Base-by-base conservation (phyloP, 1,284 basidiomycete species). In the Trametes versicolor region DNA sequence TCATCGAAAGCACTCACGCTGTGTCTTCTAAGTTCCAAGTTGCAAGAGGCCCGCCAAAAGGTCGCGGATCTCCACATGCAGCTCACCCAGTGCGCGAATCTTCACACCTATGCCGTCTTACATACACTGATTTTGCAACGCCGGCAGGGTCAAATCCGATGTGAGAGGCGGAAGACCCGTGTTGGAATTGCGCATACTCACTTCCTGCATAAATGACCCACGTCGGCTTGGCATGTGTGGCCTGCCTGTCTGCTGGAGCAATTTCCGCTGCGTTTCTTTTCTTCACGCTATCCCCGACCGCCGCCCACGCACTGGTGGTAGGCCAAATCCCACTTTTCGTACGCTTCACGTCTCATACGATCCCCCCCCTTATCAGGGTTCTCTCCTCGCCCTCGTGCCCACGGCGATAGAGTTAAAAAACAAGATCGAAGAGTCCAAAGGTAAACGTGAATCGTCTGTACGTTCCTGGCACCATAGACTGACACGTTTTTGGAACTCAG, bases 201-300 rank as follows among this genome's bases (percentile, higher is more conserved):
- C 17, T n/a, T 10, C 41, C n/a, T 7, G 21, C 9, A 13, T 13
- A 50, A 47, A 48, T 50, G 57, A 23, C n/a, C n/a, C 17, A 50
- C 8, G 27, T 41, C 4, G 57, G 57, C 2, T 9, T 58, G 5
- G 45, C 57, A 6, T 39, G 29, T 15, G 15, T 50, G 12, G 32
- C 47, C 7, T 39, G 34, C 23, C 37, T 58, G 1, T 49, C 57
- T 10, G 43, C 57, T 2, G 57, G 47, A 6, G 57, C 57, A n/a
- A 23, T 58, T 13, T 58, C 57, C 10, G 57, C 57, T 6, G 57
- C 34, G 17, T 21, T 50, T 9, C 25, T 58, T 23, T 39, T 58
- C 32, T 25, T 58, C 47, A 58, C 48, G 32, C 47, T 58, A 9
- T 58, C 57, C 17, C 57, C 57, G 3, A 29, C 48, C 4, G 29